Percentiles rank a stretch among this genome's conserved stretches.
These are phyloP conservation scores for Aspergillus olivimuriae DNA, from an alignment of 495 filamentous ascomycete species.

Conservation along the genomic window DNA sequence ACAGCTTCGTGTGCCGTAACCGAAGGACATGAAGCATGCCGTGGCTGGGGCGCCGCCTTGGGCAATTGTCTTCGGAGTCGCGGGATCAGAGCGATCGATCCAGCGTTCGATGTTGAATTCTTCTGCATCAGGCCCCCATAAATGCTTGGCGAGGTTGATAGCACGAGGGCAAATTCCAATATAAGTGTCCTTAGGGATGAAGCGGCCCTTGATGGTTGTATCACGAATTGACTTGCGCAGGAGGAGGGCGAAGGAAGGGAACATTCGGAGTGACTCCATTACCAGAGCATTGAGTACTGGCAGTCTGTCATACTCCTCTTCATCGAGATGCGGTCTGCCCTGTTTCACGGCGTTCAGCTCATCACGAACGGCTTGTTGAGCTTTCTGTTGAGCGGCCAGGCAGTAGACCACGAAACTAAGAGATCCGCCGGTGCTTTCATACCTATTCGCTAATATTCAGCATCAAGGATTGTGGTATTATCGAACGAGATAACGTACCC, in stretches of 20 bases:
- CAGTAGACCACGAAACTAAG: constrained; percentile 43
- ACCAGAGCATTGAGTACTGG: constrained; percentile 61
- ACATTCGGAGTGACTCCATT: constrained; percentile 67
- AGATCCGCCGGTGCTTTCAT: constrained; percentile 53
- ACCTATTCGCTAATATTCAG: constrained; percentile 16
- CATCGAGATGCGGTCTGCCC: constrained; percentile 28
- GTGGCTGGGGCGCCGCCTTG: background rate
- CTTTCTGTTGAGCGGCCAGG: constrained; percentile 37
- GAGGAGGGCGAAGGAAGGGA: constrained; percentile 63
- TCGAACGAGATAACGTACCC: too few species aligned
- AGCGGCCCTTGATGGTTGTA: constrained; percentile 19
- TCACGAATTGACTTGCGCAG: constrained; percentile 59
- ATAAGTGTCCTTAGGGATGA: constrained; percentile 22
- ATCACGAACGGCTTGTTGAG: constrained; percentile 38
- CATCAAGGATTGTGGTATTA: too few species aligned
- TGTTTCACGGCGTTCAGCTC: constrained; percentile 9
- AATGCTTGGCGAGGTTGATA: constrained; percentile 23
- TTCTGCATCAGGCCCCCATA: constrained; percentile 34
- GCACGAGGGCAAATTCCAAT: constrained; percentile 27
- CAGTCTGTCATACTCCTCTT: constrained; percentile 41
- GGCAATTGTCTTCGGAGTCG: background rate
- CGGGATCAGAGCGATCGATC: constrained; percentile 13
- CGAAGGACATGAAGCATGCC: constrained; percentile 1
- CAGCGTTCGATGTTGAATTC: constrained; percentile 39
- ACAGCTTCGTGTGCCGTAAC: constrained; percentile 6